phyloP scores from a whole-genome alignment of 1,139 yeast species.

The Yamadazyma triangularis region DNA sequence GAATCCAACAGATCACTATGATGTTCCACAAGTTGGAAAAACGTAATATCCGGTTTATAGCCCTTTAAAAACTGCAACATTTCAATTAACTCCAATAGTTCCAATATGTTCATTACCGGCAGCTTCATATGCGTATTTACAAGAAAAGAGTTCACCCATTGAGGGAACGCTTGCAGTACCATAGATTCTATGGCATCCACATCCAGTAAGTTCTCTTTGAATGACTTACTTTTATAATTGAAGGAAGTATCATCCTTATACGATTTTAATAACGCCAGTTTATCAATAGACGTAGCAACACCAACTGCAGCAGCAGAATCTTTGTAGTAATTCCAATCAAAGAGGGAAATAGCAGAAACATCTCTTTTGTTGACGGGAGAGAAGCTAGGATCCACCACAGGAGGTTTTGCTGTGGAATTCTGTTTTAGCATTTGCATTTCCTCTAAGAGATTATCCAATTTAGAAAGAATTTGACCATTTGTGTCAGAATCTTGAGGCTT shows the following conservation, averaged over 20 bases:
- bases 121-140: conserved; percentile 32
- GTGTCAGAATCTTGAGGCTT: conserved; percentile 29
- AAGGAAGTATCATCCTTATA: conserved; percentile 13
- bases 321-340: conserved; percentile 29
- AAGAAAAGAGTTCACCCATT: conserved; percentile 26
- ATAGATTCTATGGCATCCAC: conserved; percentile 18
- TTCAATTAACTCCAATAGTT: conserved; percentile 28
- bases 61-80: conserved; percentile 20
- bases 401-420: background rate
- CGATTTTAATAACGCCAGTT: conserved; percentile 12
- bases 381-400: background rate
- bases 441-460: conserved; percentile 27
- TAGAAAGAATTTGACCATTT: conserved; percentile 18
- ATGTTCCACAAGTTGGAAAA: conserved; percentile 19
- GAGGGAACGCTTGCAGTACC: conserved; percentile 15
- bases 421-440: conserved; percentile 20
- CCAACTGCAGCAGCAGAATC: conserved; percentile 14
- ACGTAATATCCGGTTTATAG: conserved; percentile 18
- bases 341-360: conserved; percentile 21
- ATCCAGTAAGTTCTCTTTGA: conserved; percentile 14
- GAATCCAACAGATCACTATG: conserved; percentile 7
- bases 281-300: conserved; percentile 11
- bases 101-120: conserved; percentile 29
- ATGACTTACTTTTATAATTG: conserved; percentile 3
- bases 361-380: no score